phyloP scores from a whole-genome alignment of 768 basidiomycete genomes.

The Austroboletus festivus region DNA sequence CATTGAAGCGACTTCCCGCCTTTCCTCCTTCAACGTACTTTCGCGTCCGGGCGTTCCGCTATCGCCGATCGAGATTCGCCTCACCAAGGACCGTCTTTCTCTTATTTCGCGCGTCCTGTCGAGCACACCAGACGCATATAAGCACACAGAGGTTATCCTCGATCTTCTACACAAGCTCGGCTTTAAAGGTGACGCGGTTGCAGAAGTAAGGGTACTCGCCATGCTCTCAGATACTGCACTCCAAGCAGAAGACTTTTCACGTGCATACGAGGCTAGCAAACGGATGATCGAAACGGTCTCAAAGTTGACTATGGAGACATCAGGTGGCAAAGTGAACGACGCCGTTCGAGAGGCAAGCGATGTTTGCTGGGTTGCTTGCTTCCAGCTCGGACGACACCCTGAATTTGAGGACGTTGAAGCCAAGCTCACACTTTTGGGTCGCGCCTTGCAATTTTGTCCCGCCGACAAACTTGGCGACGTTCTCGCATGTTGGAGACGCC shows the following conservation, averaged over 20 bases:
- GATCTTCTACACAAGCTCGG: slow-evolving; percentile 90
- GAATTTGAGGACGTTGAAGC: slow-evolving; percentile 68
- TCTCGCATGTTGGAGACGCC: slow-evolving; percentile 70
- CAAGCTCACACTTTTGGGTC: slow-evolving; percentile 70
- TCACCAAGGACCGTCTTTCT: slow-evolving; percentile 83
- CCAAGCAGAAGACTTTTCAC: slow-evolving; percentile 72
- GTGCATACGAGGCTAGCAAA: slow-evolving; percentile 69
- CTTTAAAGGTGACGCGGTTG: slow-evolving; percentile 63
- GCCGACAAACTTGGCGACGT: slow-evolving; percentile 74
- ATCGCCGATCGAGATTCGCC: slow-evolving; percentile 88
- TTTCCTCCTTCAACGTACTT: slow-evolving; percentile 86
- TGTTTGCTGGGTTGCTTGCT: slow-evolving; percentile 88
- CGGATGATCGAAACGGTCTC: slow-evolving; percentile 65
- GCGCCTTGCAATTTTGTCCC: slow-evolving; percentile 84
- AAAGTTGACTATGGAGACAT: slow-evolving; percentile 39
- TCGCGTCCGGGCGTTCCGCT: slow-evolving; percentile 74
- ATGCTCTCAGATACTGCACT: slow-evolving; percentile 91
- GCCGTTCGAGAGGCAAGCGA: slow-evolving; percentile 61
- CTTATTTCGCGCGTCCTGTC: slow-evolving; percentile 86
- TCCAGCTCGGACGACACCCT: slow-evolving; percentile 79
- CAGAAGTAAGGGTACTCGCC: slow-evolving; percentile 77
- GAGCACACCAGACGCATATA: slow-evolving; percentile 82
- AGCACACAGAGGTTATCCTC: slow-evolving; percentile 87
- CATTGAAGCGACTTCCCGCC: slow-evolving; percentile 94
- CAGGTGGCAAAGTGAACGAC: slow-evolving; percentile 34